Evolutionary conservation across 768 basidiomycete genomes (phyloP).

Genomic region (Lactarius psammicola): DNA sequence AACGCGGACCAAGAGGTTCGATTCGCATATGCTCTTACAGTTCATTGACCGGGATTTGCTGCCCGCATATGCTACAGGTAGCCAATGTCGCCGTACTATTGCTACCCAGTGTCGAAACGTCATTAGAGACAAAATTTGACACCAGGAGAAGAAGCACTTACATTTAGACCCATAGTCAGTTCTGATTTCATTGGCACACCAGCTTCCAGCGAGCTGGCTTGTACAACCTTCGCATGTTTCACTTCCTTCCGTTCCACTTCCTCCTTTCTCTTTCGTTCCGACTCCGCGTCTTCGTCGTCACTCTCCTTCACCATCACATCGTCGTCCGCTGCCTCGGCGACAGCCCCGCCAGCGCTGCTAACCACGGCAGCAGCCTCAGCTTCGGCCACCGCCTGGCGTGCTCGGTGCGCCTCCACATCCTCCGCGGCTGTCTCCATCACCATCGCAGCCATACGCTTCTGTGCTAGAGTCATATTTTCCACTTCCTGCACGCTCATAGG

Average conservation of each 20-base stretch:
- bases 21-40: slow-evolving; percentile 98
- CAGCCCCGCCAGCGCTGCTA: slow-evolving; percentile 53
- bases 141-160: slow-evolving; percentile 41
- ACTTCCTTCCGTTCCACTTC: slow-evolving; percentile 71
- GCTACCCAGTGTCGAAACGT: slow-evolving; percentile 57
- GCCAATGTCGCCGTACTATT: slow-evolving; percentile 69
- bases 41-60: slow-evolving; percentile 94
- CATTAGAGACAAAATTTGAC: slow-evolving; percentile 11
- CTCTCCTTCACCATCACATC: slow-evolving; percentile 78
- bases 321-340: slow-evolving; percentile 48
- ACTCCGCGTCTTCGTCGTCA: slow-evolving; percentile 71
- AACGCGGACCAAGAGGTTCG: slow-evolving; percentile 93
- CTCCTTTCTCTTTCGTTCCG: slow-evolving; percentile 60
- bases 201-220: slow-evolving; percentile 70
- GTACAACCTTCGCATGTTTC: slow-evolving; percentile 75
- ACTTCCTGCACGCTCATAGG: slow-evolving; percentile 95
- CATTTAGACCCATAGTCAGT: slow-evolving; percentile 95
- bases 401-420: slow-evolving; percentile 79
- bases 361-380: slow-evolving; percentile 83
- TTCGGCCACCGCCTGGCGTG: slow-evolving; percentile 80
- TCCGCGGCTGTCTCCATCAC: slow-evolving; percentile 94
- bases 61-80: slow-evolving; percentile 92
- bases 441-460: slow-evolving; percentile 98
- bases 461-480: slow-evolving; percentile 93
- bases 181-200: slow-evolving; percentile 85